Evolutionary conservation across 495 filamentous ascomycete species (phyloP), one percentile per base, ranked within the genome.

Genomic region (Podospora conica): DNA sequence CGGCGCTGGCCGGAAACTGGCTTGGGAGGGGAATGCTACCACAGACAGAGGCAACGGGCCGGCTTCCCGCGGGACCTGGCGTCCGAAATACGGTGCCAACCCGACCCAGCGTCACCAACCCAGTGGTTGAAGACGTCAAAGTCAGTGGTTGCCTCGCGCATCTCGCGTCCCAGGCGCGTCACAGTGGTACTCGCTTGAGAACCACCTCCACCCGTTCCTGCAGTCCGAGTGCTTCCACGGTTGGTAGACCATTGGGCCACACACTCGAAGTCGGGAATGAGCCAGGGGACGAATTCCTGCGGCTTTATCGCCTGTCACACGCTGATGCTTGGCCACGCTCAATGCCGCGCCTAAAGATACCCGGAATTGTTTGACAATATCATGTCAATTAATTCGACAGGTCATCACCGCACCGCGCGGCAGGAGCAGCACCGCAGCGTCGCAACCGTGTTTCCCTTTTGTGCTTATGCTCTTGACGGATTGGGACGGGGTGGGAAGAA

Each of bases 171-270:
- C 64, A 61, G 53, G 29, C 61, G 66, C 54, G 62, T 29, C 27
- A 68, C 18, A 48, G 60, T 64, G 71, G 66, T 64, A 68, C 73
- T 71, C 71, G 73, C 74, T 75, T 76, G 71, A 73, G 73, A 58
- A 58, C 67, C 66, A 31, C 64, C 68, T 68, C 68, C 69, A 73
- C 62, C 67, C 64, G 67, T 71, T 73, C 68, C 74, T 73, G 74
- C 72, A 74, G 61, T 65, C 65, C 40, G 25, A 58, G n/a, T 55
- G 65, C 31, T 58, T 64, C 56, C 63, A 66, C 55, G 53, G 15
- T 60, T 58, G 29, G 54, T 55, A 33, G 58, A 60, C 68, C 63
- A 69, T 58, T 69, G 21, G 24, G 60, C 56, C 64, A 4, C 59
- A 68, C 40, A 48, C 65, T 73, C 68, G 61, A 64, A 28, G 21